Base-by-base conservation (phyloP, 495 filamentous ascomycete species). In the Penicillium bialowiezense region DNA sequence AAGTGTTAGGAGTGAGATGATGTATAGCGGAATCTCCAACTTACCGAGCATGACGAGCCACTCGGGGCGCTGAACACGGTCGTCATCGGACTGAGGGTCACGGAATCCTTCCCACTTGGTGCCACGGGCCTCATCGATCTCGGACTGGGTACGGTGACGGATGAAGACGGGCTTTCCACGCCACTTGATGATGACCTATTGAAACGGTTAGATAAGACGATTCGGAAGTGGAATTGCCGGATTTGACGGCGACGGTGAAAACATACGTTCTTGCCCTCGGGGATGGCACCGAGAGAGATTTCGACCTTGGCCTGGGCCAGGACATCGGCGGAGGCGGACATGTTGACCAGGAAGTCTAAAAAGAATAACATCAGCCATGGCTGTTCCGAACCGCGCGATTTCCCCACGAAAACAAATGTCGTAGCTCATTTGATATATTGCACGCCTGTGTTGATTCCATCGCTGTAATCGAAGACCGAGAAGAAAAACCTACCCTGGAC, bases 161-260 rank as follows among this genome's bases (percentile, higher is more conserved):
- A 99, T 91, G 82, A 99, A 97, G 71, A 99, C 89, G 69, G 95
- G 95, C 85, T 99, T 99, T 67, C 95, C 95, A 76, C 95, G 87
- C 95, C 95, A 99, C 81, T 99, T 99, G 81, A 99, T 92, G 73
- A 97, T 95, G 70, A 97, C 87, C 89, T 95, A 59, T 65, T 48
- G 46, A 36, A 38, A 15, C 19, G 35, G 35, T 54, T 55, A 44
- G 45, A 50, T 44, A 48, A 28, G 36, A 40, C 37, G n/a, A 24
- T 32, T 15, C 33, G 26, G 34, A 40, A 49, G 28, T 34, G 48
- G 38, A 13, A 37, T 41, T 12, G 31, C 15, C 15, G 24, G 32
- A n/a, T 43, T 15, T 21, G 39, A 32, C 48, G 7, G 31, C 1
- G 44, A 12, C 38, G n/a, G 12, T 32, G 29, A 15, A 41, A 17